Conservation (phyloP, 768 basidiomycete genomes). For the Termitomyces sp. region DNA sequence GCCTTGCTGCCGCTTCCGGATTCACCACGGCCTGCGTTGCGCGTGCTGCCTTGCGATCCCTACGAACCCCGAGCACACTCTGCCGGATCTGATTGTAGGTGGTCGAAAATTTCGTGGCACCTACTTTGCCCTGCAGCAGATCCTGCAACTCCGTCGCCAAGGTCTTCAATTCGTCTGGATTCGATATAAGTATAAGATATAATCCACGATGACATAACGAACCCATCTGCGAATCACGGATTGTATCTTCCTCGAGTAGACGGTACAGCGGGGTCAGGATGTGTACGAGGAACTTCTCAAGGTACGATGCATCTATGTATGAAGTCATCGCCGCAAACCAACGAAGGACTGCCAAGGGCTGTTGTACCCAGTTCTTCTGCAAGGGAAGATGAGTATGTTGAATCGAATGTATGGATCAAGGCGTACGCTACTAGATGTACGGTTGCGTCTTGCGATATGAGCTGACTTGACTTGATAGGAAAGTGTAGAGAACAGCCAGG, state of each 20-base stretch:
- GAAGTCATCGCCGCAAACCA: constrained; percentile 95
- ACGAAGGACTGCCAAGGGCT: constrained; percentile 74
- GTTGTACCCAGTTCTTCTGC: constrained; percentile 80
- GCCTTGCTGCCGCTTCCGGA: constrained; percentile 72
- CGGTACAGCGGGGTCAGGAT: constrained; percentile 86
- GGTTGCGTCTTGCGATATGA: constrained; percentile 65
- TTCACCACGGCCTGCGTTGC: constrained; percentile 62
- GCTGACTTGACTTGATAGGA: constrained; percentile 84
- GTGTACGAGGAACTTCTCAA: constrained; percentile 76
- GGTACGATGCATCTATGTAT: constrained; percentile 51
- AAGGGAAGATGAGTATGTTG: constrained; percentile 7
- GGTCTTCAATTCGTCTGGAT: constrained; percentile 76
- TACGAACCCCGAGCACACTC: constrained; percentile 57
- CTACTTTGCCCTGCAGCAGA: constrained; percentile 83
- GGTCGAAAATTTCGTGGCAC: constrained; percentile 76
- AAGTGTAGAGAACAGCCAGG: constrained; percentile 93
- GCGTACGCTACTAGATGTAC: constrained; percentile 42
- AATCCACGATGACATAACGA: constrained; percentile 16
- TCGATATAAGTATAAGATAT: not conserved
- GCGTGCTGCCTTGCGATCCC: constrained; percentile 65
- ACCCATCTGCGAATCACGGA: constrained; percentile 80
- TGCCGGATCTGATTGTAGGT: constrained; percentile 82
- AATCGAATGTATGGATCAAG: not conserved
- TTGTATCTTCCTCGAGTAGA: constrained; percentile 81
- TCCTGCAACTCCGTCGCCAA: constrained; percentile 83